phyloP scores from a whole-genome alignment of 2,329 filamentous ascomycete genomes.

The Lithohypha guttulata region DNA sequence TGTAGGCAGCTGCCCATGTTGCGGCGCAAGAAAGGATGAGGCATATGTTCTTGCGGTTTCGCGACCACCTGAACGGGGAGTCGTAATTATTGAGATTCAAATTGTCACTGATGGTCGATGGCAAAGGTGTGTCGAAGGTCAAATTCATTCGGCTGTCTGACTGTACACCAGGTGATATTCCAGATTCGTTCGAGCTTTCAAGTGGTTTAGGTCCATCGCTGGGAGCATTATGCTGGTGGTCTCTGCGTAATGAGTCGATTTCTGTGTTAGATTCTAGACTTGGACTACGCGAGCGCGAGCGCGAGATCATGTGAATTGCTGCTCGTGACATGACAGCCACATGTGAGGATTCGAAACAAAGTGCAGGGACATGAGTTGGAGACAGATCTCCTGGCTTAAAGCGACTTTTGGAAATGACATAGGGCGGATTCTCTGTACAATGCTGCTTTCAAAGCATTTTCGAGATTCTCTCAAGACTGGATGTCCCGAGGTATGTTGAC shows the following conservation, averaged over 20 bases:
- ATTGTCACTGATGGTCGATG: constrained; percentile 35
- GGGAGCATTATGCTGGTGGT: too few species aligned
- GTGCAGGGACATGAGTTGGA: constrained; percentile 3
- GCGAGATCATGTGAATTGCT: too few species aligned
- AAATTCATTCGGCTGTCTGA: too few species aligned
- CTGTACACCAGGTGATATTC: too few species aligned
- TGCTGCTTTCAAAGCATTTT: background rate
- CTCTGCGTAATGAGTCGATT: constrained; percentile 1
- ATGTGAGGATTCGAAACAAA: background rate
- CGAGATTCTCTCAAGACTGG: too few species aligned
- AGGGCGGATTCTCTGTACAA: background rate
- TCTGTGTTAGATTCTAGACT: constrained; percentile 5
- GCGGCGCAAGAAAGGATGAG: constrained; percentile 65
- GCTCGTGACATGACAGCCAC: background rate
- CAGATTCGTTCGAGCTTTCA: too few species aligned
- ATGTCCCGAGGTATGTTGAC: too few species aligned
- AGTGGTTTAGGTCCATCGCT: too few species aligned
- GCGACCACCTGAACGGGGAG: constrained; percentile 65
- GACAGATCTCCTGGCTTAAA: too few species aligned
- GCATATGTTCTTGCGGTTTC: constrained; percentile 56
- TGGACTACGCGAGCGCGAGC: constrained; percentile 5
- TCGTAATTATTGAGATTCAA: constrained; percentile 57
- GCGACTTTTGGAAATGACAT: constrained; percentile 2
- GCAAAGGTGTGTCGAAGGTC: constrained; percentile 50
- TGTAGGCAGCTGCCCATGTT: constrained; percentile 67